phyloP scores from a whole-genome alignment of 2,329 filamentous ascomycete genomes.

The Fusarium tjaetaba region DNA sequence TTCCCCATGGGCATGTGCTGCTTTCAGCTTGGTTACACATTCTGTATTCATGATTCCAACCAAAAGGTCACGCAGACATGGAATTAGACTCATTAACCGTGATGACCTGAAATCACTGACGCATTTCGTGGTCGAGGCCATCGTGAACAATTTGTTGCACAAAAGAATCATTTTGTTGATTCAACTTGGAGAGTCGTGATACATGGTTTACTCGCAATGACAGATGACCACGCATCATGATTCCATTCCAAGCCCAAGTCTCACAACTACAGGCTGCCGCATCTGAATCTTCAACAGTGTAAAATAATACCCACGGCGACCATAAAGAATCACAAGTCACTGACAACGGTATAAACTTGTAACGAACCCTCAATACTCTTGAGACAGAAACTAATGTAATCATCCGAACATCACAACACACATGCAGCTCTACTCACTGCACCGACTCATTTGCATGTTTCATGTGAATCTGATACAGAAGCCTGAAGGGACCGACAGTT shows the following conservation, averaged over 20 bases:
- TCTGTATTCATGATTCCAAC: neutral
- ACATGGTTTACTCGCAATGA: neutral
- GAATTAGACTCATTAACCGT: neutral
- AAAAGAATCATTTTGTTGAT: neutral
- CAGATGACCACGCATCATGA: neutral
- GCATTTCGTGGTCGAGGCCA: neutral
- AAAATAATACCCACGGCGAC: neutral
- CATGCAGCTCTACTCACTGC: neutral
- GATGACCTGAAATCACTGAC: neutral
- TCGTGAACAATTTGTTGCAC: neutral
- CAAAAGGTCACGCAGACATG: conserved; percentile 15
- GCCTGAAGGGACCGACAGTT: neutral
- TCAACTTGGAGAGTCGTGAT: neutral
- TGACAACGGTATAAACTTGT: neutral
- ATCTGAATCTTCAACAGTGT: neutral
- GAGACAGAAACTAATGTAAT: conserved; percentile 2
- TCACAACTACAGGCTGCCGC: neutral
- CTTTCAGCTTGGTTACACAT: neutral
- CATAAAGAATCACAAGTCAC: neutral
- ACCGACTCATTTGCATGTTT: conserved; percentile 17
- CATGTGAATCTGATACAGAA: neutral
- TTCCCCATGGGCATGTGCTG: neutral
- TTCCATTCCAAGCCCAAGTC: neutral
- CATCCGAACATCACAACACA: conserved; percentile 15
- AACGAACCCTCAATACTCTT: conserved; percentile 3